A percentile compares a stretch with the other conserved stretches of the same genome.
phyloP scores from a whole-genome alignment of 1,139 yeast genomes.

The Yamadazyma diddensiae region DNA sequence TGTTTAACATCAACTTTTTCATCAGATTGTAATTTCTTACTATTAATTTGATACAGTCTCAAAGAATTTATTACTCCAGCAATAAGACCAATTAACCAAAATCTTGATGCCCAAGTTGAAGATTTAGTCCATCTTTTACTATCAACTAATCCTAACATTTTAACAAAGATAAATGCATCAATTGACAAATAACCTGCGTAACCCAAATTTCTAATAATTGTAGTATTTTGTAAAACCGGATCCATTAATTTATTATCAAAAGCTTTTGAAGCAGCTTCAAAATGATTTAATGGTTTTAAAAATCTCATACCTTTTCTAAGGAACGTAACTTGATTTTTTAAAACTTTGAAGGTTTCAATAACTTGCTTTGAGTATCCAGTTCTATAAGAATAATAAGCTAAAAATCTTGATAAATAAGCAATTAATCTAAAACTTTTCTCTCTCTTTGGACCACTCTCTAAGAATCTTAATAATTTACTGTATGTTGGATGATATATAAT shows the following conservation, averaged over 20 bases:
- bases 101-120: constrained; percentile 51
- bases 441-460: constrained; percentile 59
- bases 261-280: constrained; percentile 67
- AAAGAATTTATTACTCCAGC: constrained; percentile 60
- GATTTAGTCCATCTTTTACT: constrained; percentile 33
- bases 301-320: constrained; percentile 84
- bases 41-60: constrained; percentile 33
- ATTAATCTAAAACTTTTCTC: constrained; percentile 80
- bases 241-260: constrained; percentile 73
- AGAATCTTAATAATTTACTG: constrained; percentile 57
- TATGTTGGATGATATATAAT: constrained; percentile 74
- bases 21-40: constrained; percentile 25
- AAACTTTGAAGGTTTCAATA: constrained; percentile 47
- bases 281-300: constrained; percentile 76
- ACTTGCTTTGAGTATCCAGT: constrained; percentile 55
- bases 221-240: constrained; percentile 54
- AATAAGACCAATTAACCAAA: constrained; percentile 75
- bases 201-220: constrained; percentile 66
- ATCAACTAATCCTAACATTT: constrained; percentile 46
- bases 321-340: constrained; percentile 61
- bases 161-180: constrained; percentile 72
- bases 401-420: constrained; percentile 77
- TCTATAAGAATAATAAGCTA: constrained; percentile 60
- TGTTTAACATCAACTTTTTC: constrained; percentile 32
- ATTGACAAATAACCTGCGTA: constrained; percentile 72